Base-by-base conservation (phyloP, 108 stramenopile species). In the Mediolabrus comicus region DNA sequence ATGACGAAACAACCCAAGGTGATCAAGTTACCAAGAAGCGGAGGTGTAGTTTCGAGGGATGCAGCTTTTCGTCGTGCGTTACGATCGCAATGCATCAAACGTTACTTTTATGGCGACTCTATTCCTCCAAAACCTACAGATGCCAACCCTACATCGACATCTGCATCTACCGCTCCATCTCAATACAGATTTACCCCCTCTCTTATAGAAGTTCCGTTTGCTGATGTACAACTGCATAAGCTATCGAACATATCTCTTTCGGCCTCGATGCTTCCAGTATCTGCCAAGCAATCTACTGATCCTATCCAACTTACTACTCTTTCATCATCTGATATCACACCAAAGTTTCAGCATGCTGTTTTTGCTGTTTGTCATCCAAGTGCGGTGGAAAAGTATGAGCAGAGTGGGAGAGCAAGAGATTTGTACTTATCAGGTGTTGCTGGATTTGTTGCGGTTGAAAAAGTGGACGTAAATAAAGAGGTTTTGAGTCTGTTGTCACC, bases 351-450 rank as follows among this genome's bases (percentile, higher is more conserved):
- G 63, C 87, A 90, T 57, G 54, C 80, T 4, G 30, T 95, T 0
- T 58, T 89, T 61, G 94, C 94, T 3, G 90, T 95, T 9, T 95
- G 94, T 67, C 94, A 95, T 83, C 94, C 91, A 24, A 31, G 71
- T 12, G 87, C 94, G 2, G 90, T 88, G 30, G 76, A 73, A 62
- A 64, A 74, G 53, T 95, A 87, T 53, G 75, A 85, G 60, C 49
- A 68, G 28, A 78, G 74, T 52, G 85, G 85, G 26, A 64, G 67
- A 16, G 91, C 86, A 0, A 65, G 84, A 33, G 91, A 92, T 73
- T 79, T 95, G 69, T 87, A 84, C 64, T 53, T 75, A 16, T 54
- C 85, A 0, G 91, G 94, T 0, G 86, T 92, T 19, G 88, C 94
- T 9, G 94, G 94, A 34, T 92, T 95, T 73, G 90, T 90, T 43